phyloP scores from a whole-genome alignment of 2,329 filamentous ascomycete genomes.

The Xylaria arbuscula region DNA sequence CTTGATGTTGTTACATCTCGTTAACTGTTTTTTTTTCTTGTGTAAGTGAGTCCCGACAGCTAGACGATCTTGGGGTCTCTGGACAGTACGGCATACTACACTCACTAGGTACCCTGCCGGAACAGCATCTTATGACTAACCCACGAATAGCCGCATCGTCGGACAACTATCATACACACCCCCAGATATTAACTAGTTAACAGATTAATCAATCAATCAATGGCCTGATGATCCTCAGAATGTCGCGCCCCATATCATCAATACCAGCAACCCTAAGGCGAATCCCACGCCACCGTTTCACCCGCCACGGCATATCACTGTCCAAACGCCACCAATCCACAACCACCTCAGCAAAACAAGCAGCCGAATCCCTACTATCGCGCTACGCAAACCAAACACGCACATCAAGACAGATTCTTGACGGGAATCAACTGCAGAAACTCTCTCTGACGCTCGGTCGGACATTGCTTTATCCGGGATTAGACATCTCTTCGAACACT shows the following conservation, averaged over 20 bases:
- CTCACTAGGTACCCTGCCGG: no score
- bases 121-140: no score
- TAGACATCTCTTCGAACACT: conserved; percentile 46
- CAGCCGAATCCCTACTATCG: not conserved
- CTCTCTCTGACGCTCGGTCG: conserved; percentile 69
- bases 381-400: conserved; percentile 14
- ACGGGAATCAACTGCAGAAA: conserved; percentile 72
- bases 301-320: not conserved
- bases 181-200: not conserved
- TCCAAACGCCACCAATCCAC: conserved; percentile 7
- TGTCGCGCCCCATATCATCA: conserved; percentile 1
- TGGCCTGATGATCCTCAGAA: not conserved
- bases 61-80: no score
- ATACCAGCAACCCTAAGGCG: not conserved
- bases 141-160: no score
- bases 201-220: no score
- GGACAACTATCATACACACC: no score
- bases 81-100: no score
- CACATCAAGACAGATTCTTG: conserved; percentile 59
- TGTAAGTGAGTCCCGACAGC: no score
- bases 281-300: not conserved
- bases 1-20: no score
- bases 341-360: conserved; percentile 2
- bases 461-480: conserved; percentile 54
- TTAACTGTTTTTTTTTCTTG: no score